phyloP scores from a whole-genome alignment of 78 protist species.

The Dictyostelium discoideum region dicty_2.7 NC_007088.5:743501-744000 shows the following conservation, averaged over 20 bases:
- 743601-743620: not conserved
- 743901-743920: not conserved
- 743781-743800: slow-evolving; percentile 36
- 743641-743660: slow-evolving; percentile 32
- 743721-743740: slow-evolving; percentile 71
- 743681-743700: not conserved
- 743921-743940: not conserved
- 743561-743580: slow-evolving; percentile 73
- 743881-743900: slow-evolving; percentile 38
- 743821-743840: slow-evolving; percentile 68
- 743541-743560: slow-evolving; percentile 68
- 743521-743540: slow-evolving; percentile 24
- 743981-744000: not conserved
- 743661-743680: slow-evolving; percentile 22
- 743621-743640: slow-evolving; percentile 6
- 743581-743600: slow-evolving; percentile 18
- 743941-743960: not conserved
- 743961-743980: not conserved
- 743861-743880: slow-evolving; percentile 72
- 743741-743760: slow-evolving; percentile 42
- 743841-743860: slow-evolving; percentile 77
- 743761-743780: slow-evolving; percentile 44
- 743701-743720: not conserved
- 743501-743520: slow-evolving; percentile 77
- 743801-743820: slow-evolving; percentile 74